Evolutionary conservation across 2,329 filamentous ascomycete genomes (phyloP), one percentile per base, ranked within the genome.

Genomic region (Chaetomiaceae sp.): DNA sequence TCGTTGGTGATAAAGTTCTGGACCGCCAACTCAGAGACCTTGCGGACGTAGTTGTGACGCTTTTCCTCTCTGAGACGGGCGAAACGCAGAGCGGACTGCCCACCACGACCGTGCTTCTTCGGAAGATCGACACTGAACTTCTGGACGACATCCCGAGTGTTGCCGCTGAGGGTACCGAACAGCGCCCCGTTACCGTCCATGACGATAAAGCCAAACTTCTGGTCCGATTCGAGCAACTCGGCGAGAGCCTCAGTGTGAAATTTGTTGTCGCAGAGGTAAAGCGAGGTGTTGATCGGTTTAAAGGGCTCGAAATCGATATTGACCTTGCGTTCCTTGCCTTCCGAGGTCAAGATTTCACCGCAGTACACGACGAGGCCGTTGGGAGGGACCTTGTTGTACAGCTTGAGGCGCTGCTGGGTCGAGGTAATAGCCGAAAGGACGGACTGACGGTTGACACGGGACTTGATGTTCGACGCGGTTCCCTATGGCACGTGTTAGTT

Each of bases 241-340:
- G 91, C 94, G 62, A 99, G 78, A 16, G 94, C 92, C 74, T 99
- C 94, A 53, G 94, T 99, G 71, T 99, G 94, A 75, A 99, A 99
- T 70, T 99, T 99, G 81, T 99, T 99, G 84, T 99, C 94, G 77
- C 94, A 99, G 57, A 99, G 89, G 73, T 99, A 99, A 42, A 99
- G 82, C 40, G 95, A 99, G 32, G 94, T 99, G 75, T 99, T 99
- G 84, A 99, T 99, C 57, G 94, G 94, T 81, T 99, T 99, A 82
- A 99, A 99, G 29, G 94, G 94, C 75, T 99, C 94, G 71, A 99
- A 99, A 71, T 99, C 95, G 71, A 99, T 99, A 75, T 99, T 99
- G 78, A 99, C 95, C 80, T 96, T 99, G 69, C 94, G 83, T 77
- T 99, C 94, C 75, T 99, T 99, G 74, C 94, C 94, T 78, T 99